Evolutionary conservation across 768 basidiomycete species (phyloP).

Genomic region (Atractiella rhizophila): DNA sequence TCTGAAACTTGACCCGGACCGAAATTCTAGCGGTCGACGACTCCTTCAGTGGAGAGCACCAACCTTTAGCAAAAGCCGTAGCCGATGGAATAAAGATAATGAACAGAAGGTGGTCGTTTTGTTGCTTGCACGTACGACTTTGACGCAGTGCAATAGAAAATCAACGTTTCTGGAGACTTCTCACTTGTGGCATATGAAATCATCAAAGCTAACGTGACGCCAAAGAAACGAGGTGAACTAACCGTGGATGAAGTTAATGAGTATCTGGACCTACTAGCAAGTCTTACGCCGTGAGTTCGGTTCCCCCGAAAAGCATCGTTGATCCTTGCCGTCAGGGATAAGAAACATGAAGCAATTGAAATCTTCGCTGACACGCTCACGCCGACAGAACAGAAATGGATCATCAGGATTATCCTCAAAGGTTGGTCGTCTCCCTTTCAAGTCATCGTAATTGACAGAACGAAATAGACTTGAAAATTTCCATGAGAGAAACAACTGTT

Average conservation of each 20-base stretch:
- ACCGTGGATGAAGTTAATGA: slow-evolving; percentile 64
- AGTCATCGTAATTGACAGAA: background rate
- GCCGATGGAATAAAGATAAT: background rate
- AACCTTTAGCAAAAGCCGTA: slow-evolving; percentile 18
- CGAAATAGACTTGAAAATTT: slow-evolving; percentile 56
- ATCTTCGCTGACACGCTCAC: slow-evolving; percentile 38
- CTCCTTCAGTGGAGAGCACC: slow-evolving; percentile 57
- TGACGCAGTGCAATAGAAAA: background rate
- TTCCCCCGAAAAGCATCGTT: background rate
- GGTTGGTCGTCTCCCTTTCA: slow-evolving; percentile 26
- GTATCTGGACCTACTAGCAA: slow-evolving; percentile 49
- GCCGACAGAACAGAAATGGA: slow-evolving; percentile 76
- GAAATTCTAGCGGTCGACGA: slow-evolving; percentile 46
- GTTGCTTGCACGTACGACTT: background rate
- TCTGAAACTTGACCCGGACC: slow-evolving; percentile 34
- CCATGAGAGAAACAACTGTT: slow-evolving; percentile 79
- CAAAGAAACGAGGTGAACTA: slow-evolving; percentile 39
- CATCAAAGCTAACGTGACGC: slow-evolving; percentile 55
- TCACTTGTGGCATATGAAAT: slow-evolving; percentile 66
- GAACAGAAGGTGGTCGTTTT: no score
- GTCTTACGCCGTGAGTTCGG: slow-evolving; percentile 40
- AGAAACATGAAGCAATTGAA: slow-evolving; percentile 49
- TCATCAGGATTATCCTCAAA: slow-evolving; percentile 84
- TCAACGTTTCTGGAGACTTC: slow-evolving; percentile 40
- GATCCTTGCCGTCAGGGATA: slow-evolving; percentile 29